Conservation (phyloP, 805 yeast species). For the Saccharomycopsis sp. region DNA sequence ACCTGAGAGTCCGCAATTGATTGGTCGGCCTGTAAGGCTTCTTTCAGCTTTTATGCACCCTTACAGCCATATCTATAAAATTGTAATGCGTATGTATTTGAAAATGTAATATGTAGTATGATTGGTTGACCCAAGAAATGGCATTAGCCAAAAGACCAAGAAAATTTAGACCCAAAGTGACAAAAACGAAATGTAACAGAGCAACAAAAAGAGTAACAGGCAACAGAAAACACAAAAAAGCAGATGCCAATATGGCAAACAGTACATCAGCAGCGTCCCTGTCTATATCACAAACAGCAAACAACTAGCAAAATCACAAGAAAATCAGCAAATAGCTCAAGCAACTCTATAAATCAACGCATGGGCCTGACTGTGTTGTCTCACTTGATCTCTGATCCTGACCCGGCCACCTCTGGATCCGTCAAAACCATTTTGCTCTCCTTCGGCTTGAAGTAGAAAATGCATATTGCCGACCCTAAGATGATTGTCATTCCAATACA, state of each 20-base stretch:
- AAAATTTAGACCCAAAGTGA: neutral
- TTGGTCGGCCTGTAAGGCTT: too few relatives aligned
- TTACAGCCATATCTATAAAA: too few relatives aligned
- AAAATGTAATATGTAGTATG: neutral
- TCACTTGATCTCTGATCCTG: neutral
- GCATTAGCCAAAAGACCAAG: neutral
- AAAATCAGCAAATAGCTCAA: too few relatives aligned
- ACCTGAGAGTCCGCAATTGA: too few relatives aligned
- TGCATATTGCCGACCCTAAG: slow-evolving; percentile 54
- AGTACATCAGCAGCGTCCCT: too few relatives aligned
- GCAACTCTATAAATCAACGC: too few relatives aligned
- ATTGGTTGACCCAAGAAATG: neutral
- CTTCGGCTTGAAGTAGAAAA: slow-evolving; percentile 45
- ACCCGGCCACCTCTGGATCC: neutral
- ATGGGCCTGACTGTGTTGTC: too few relatives aligned
- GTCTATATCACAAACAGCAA: too few relatives aligned
- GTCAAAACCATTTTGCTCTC: slow-evolving; percentile 16
- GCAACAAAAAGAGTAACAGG: neutral
- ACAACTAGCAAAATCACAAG: too few relatives aligned
- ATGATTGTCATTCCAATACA: slow-evolving; percentile 64
- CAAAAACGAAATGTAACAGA: neutral
- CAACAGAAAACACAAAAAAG: neutral
- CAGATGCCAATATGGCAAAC: too few relatives aligned
- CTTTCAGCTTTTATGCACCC: too few relatives aligned
- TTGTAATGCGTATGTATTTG: neutral